Base-by-base conservation (phyloP, 768 basidiomycete species). In the Coprinellus micaceus region DNA sequence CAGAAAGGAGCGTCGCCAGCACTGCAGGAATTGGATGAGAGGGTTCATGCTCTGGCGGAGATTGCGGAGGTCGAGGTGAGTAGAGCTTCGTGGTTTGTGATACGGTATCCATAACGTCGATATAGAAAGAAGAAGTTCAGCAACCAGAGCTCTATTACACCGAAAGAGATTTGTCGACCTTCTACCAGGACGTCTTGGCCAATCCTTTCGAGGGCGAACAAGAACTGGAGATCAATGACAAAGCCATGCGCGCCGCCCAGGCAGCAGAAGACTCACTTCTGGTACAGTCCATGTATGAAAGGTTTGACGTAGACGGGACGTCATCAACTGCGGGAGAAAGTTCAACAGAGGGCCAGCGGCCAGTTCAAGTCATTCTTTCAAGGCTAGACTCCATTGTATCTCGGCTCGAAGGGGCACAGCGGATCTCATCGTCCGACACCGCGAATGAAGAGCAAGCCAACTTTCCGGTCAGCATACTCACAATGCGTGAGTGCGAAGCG, bases 401-500 rank as follows among this genome's bases (percentile, higher is more conserved):
- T 21, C 72, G 73, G 22, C 58, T 74, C 2, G 72, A 72, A 54
- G 61, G 63, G 15, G 65, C 67, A 2, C 65, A 66, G 41, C 60
- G 60, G 4, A 29, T 62, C 21, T 56, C 58, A 4, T 48, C 60
- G 29, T 50, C 60, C 58, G 48, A 51, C 49, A 49, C 57, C 37
- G 37, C 60, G 54, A 36, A 49, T 47, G 43, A 61, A 54, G 43
- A 60, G n/a, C 54, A 59, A 6, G 57, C 67, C 10, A 49, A 54
- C 24, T 60, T 83, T 19, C 77, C 80, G 17, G 62, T 82, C 2
- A 72, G 75, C 15, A 53, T 85, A 10, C 64, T 88, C 19, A 77
- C 84, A 0, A 46, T 69, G 17, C 58, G 67, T 10, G 86, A 90
- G 64, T 84, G 81, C 70, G 70, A 78, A 41, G 78, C 82, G 1